These are phyloP conservation scores for Pittosporum tobira DNA, from an alignment of 129 eudicot genomes.

Conservation along the genomic window DNA sequence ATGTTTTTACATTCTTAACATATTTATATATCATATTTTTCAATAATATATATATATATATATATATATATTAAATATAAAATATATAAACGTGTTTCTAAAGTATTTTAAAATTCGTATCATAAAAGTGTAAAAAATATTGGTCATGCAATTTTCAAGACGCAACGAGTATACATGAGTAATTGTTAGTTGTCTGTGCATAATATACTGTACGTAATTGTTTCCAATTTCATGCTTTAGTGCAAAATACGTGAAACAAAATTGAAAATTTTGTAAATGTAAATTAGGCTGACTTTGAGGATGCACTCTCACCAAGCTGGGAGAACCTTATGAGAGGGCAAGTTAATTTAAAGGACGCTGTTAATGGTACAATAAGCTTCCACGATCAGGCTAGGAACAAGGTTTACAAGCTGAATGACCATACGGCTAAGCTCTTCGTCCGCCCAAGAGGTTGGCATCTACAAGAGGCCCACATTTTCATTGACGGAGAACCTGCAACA, in stretches of 20 bases:
- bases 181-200: not conserved
- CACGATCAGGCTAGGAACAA: conserved; percentile 73
- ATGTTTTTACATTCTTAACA: no score
- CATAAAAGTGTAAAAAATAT: no score
- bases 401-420: conserved; percentile 69
- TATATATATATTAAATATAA: no score
- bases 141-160: no score
- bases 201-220: no score
- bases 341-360: conserved; percentile 86
- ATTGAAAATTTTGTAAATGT: not conserved
- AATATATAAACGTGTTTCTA: no score
- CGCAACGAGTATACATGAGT: no score
- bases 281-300: conserved; percentile 91
- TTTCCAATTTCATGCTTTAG: not conserved
- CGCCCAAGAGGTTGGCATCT: conserved; percentile 96
- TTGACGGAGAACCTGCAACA: conserved; percentile 81
- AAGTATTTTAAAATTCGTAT: no score
- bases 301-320: conserved; percentile 89
- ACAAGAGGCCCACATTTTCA: conserved; percentile 84
- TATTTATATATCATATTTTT: no score
- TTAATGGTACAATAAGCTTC: conserved; percentile 66
- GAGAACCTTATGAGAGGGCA: conserved; percentile 88
- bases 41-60: no score
- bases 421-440: conserved; percentile 74
- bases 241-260: not conserved